Evolutionary conservation across 208 protist genomes (phyloP), one percentile per base, ranked within the genome.

Genomic region (Trypanosoma platydactyli): DNA sequence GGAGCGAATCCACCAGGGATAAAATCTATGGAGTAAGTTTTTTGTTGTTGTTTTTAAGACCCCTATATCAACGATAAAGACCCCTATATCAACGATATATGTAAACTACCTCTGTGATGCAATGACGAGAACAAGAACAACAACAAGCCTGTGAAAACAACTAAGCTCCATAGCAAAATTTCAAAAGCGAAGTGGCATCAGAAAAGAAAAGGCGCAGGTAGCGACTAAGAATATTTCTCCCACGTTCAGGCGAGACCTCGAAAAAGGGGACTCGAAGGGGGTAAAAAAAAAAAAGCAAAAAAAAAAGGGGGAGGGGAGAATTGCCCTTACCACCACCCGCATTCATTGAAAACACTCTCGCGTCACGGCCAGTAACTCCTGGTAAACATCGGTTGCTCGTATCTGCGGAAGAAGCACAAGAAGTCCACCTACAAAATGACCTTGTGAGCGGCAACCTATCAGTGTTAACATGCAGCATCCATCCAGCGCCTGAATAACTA

Each of bases 401-500:
- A 95, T 92, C 64, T 92, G 90, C 0, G 76, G 79, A 7, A 91
- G 72, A 38, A 95, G 68, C 18, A 84, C 67, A 16, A 96, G 68
- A 45, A 96, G 67, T 18, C 88, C 83, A 5, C 91, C 91, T 0
- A 89, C 79, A 62, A 69, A 83, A 76, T 96, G 91, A 0, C 88
- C 91, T 29, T 83, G 73, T 20, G 91, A 86, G 42, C 91, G 85
- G 59, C 76, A 73, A 33, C 91, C 91, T 25, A 96, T 82, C 16
- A 96, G 64, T 7, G 88, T 94, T 29, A 96, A 52, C 30, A 94
- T 76, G 35, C 55, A 79, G 62, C 61, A 76, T 24, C 70, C 71
- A 69, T 94, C 83, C 33, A 91, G 67, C 45, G 81, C 64, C 66
- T 96, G 91, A 33, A 96, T 79, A 41, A 89, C 88, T 12, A 89